A percentile compares a stretch with the other conserved stretches of the same genome.
Conservation (phyloP, 306 rosid genomes). For the Luffa acutangula region DNA sequence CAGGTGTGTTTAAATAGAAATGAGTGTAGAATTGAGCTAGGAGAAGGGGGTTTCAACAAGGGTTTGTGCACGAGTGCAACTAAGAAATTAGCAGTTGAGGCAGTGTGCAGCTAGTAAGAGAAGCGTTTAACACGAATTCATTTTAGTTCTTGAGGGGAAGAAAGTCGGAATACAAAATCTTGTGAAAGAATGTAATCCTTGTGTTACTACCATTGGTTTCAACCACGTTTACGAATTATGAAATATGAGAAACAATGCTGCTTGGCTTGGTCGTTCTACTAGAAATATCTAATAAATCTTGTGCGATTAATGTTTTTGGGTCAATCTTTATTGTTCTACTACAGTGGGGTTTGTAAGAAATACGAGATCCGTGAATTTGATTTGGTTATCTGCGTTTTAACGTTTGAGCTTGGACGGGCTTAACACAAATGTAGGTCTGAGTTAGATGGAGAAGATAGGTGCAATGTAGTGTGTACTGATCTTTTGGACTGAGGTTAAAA, state of each 20-base stretch:
- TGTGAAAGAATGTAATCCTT: not conserved
- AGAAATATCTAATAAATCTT: not conserved
- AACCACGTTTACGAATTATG: not conserved
- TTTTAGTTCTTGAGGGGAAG: not conserved
- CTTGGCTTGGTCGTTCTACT: not conserved
- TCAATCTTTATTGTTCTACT: not conserved
- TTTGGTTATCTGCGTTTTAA: not conserved
- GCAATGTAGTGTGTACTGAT: too few relatives aligned
- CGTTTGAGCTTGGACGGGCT: not conserved
- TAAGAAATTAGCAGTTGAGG: constrained; percentile 79
- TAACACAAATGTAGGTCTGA: too few relatives aligned
- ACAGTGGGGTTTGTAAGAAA: not conserved
- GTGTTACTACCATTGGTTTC: not conserved
- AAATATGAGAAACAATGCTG: not conserved
- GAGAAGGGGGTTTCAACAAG: constrained; percentile 39
- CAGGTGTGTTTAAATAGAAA: constrained; percentile 61
- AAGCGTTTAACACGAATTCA: not conserved
- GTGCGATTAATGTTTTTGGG: not conserved
- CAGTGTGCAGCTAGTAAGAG: constrained; percentile 28
- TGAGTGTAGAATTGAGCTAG: constrained; percentile 42
- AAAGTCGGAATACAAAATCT: not conserved
- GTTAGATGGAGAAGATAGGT: too few relatives aligned
- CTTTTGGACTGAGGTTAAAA: too few relatives aligned
- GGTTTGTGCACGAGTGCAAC: constrained; percentile 32
- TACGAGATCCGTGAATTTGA: not conserved